Evolutionary conservation across 352 stramenopile species (phyloP).

Genomic region (Paralagenidium karlingii): DNA sequence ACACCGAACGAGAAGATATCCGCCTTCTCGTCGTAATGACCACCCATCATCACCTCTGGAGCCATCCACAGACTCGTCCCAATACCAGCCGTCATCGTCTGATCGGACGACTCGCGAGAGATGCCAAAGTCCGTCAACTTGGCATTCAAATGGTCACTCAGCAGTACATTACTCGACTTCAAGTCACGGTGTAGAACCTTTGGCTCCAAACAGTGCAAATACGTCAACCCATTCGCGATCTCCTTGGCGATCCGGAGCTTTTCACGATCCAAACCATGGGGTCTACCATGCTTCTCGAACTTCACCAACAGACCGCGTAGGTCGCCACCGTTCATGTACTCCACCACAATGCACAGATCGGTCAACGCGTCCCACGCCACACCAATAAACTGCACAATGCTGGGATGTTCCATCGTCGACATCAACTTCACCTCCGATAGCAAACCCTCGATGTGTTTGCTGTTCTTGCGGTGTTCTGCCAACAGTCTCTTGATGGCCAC

Average conservation of each 20-base stretch:
- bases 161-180: conserved; percentile 52
- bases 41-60: conserved; percentile 36
- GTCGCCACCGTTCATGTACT: conserved; percentile 49
- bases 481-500: conserved; percentile 61
- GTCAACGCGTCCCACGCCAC: conserved; percentile 35
- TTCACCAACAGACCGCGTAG: conserved; percentile 31
- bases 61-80: conserved; percentile 49
- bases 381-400: conserved; percentile 56
- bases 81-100: conserved; percentile 56
- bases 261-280: conserved; percentile 26
- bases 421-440: conserved; percentile 36
- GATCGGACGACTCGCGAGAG: conserved; percentile 34
- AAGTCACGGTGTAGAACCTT: conserved; percentile 54
- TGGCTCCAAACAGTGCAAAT: conserved; percentile 38
- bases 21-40: conserved; percentile 36
- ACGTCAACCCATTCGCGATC: conserved; percentile 44
- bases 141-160: conserved; percentile 22
- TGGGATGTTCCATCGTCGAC: conserved; percentile 31
- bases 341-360: conserved; percentile 42
- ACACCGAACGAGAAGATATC: conserved; percentile 58
- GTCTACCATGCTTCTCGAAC: conserved; percentile 15
- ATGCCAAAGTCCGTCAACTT: conserved; percentile 54
- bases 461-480: conserved; percentile 27
- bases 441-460: conserved; percentile 27
- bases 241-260: conserved; percentile 48